A percentile compares a stretch with the other conserved stretches of the same genome.
Evolutionary conservation across 23 red algal species (phyloP).

Genomic region (Chondrus crispus): DNA sequence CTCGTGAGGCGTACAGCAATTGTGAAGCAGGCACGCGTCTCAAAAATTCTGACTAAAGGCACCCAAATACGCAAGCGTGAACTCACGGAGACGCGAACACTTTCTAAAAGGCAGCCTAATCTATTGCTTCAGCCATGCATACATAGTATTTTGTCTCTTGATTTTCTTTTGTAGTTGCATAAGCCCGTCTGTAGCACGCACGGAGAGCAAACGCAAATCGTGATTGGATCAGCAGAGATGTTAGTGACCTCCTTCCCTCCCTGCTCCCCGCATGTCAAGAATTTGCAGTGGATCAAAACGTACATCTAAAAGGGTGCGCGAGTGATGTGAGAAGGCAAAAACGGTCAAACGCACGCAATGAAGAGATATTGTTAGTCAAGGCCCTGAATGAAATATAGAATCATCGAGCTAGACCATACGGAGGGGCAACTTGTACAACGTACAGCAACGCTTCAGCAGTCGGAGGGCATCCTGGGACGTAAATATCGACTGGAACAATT

Average conservation of each 20-base stretch:
- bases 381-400: conserved; percentile 9
- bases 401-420: conserved; percentile 68
- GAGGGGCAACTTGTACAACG: no score
- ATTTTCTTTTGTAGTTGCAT: conserved; percentile 99
- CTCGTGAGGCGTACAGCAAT: neutral
- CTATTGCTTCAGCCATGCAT: conserved; percentile 93
- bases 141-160: conserved; percentile 85
- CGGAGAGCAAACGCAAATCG: no score
- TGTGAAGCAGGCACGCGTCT: conserved; percentile 6
- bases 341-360: neutral
- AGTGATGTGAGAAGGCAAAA: neutral
- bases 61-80: neutral
- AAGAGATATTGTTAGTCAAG: neutral
- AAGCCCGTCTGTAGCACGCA: conserved; percentile 37
- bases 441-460: conserved; percentile 86
- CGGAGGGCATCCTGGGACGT: conserved; percentile 98
- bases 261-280: neutral
- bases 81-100: neutral
- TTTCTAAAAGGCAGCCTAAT: neutral
- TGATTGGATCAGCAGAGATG: no score
- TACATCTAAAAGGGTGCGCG: neutral
- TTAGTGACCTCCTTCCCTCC: neutral
- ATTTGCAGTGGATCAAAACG: neutral
- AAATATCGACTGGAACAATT: conserved; percentile 99
- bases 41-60: neutral